A percentile compares a stretch with the other conserved stretches of the same genome.
Evolutionary conservation across 2,329 filamentous ascomycete species (phyloP).

Genomic region (Pseudofabraea citricarpa): DNA sequence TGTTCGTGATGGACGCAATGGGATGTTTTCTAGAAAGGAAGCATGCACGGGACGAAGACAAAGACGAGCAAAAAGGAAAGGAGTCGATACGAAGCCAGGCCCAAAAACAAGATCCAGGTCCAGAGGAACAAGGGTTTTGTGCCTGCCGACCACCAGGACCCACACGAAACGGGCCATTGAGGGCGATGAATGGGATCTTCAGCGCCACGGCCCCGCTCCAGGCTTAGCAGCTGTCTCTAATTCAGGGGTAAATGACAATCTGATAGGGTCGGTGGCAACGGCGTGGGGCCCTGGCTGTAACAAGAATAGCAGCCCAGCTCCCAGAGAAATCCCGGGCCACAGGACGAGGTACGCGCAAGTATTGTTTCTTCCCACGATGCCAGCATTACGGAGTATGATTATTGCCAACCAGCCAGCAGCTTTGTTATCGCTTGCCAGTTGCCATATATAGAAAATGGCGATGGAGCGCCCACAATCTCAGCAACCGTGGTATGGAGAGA

Average conservation of each 20-base stretch:
- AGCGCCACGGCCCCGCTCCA: background rate
- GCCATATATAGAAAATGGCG: too few relatives aligned
- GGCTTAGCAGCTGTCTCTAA: background rate
- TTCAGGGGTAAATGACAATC: background rate
- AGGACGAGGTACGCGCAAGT: too few relatives aligned
- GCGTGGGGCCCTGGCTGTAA: background rate
- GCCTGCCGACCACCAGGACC: background rate
- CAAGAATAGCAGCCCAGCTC: background rate
- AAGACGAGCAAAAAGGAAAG: background rate
- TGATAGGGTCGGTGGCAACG: background rate
- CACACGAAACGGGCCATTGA: background rate
- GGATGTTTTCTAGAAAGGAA: background rate
- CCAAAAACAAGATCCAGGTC: background rate
- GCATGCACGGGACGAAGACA: too few relatives aligned
- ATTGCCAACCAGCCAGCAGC: too few relatives aligned
- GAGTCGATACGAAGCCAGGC: constrained; percentile 2
- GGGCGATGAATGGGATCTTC: background rate
- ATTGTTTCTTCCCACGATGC: too few relatives aligned
- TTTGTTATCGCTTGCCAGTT: too few relatives aligned
- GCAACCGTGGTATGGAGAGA: too few relatives aligned
- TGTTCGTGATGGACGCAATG: background rate
- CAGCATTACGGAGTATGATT: too few relatives aligned
- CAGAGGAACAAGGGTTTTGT: background rate
- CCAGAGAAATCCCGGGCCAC: too few relatives aligned
- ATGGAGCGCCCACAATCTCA: too few relatives aligned